Percentiles rank a stretch among this genome's conserved stretches.
These are phyloP conservation scores for Paulownia fortunei DNA, from an alignment of 257 asterid genomes.

Conservation along the genomic window DNA sequence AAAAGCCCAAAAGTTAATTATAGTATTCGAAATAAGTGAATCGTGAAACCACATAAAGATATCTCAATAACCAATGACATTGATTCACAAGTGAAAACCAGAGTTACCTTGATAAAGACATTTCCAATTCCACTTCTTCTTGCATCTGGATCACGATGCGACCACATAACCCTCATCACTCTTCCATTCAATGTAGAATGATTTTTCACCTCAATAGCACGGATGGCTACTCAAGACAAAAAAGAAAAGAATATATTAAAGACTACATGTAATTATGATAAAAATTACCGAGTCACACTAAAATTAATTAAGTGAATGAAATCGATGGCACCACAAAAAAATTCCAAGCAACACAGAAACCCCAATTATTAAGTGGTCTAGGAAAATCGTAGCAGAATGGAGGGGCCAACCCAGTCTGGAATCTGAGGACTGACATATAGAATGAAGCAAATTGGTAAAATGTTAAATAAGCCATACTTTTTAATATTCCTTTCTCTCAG, in stretches of 20 bases:
- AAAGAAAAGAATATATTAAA: not conserved
- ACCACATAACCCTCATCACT: slow-evolving; percentile 60
- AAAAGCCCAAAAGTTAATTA: not conserved
- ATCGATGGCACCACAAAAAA: slow-evolving; percentile 10
- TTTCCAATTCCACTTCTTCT: slow-evolving; percentile 63
- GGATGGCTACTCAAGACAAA: slow-evolving; percentile 37
- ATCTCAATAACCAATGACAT: slow-evolving; percentile 9
- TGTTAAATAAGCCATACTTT: not conserved
- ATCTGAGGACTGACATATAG: not conserved
- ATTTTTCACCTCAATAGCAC: slow-evolving; percentile 55
- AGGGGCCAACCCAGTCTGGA: not conserved
- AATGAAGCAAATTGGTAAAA: slow-evolving; percentile 1
- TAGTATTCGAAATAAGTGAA: slow-evolving; percentile 2
- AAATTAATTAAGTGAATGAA: not conserved
- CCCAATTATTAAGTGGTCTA: not conserved
- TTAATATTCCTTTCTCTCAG: not conserved
- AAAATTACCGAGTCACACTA: not conserved
- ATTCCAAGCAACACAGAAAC: not conserved
- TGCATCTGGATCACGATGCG: slow-evolving; percentile 57
- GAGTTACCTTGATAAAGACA: slow-evolving; percentile 57
- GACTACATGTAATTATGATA: not conserved
- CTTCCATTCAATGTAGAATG: slow-evolving; percentile 50
- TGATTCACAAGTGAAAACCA: slow-evolving; percentile 8
- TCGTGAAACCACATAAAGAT: slow-evolving; percentile 12
- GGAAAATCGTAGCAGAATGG: not conserved